Evolutionary conservation across 768 basidiomycete species (phyloP), one percentile per base, ranked within the genome.

Genomic region (Lactarius sanguifluus): DNA sequence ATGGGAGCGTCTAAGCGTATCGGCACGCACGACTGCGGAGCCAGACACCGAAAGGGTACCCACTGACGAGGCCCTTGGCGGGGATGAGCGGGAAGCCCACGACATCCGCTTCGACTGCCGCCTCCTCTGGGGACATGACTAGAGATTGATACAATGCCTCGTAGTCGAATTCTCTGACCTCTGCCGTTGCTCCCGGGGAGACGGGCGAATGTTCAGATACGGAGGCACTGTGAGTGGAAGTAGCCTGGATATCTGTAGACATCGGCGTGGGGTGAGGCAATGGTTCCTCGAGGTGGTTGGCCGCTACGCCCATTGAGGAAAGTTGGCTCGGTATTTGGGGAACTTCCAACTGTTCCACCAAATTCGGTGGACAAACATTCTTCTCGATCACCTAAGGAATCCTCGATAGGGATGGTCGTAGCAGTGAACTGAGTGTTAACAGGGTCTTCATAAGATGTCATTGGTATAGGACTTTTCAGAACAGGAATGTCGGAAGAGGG

Each of bases 91-190:
- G 41, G 64, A 64, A 4, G 56, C 47, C 56, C 64, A 71, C n/a
- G 68, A 71, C 57, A 64, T 60, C 57, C 64, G 70, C 54, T 68
- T 68, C 23, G 66, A 57, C 43, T n/a, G 45, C 45, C 1, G 62
- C 66, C 38, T 68, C 59, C 32, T 68, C 57, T 16, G 69, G 66
- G 6, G 69, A 69, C 66, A 60, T 62, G 32, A 56, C 20, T 5
- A 63, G 15, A n/a, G 55, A 61, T 54, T 64, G 67, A 52, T 69
- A 69, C 52, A 69, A 15, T 47, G 57, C 61, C 18, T 67, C 65
- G 28, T 69, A 69, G 23, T 67, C 65, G 36, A 55, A 30, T 15
- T 56, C 61, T 55, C n/a, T 57, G 12, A 28, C 34, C 32, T 59
- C 56, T 41, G 30, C 18, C 0, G 60, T 54, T 45, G 45, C 2